Evolutionary conservation across 352 stramenopile genomes (phyloP), one percentile per base, ranked within the genome.

Genomic region (Pythium guiyangense): DNA sequence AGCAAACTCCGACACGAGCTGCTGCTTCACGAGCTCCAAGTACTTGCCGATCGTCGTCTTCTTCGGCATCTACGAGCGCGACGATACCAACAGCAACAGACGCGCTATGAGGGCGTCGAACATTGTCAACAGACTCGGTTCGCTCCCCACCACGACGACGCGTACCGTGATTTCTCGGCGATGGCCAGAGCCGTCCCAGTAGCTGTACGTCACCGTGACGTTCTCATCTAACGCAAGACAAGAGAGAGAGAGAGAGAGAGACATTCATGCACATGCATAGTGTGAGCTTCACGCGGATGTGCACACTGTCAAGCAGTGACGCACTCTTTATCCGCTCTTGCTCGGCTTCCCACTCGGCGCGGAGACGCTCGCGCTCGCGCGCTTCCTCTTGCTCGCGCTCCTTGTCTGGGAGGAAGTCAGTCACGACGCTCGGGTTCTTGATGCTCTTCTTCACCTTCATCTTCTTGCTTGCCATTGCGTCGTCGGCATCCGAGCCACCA

Each of bases 161-260:
- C 60, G 61, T 26, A 98, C 88, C 27, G 73, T 88, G 26, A 98
- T 90, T 48, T 90, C 84, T 42, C 94, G 77, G 46, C 96, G 80
- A 87, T 99, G 96, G 1, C 96, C 97, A 17, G 86, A 97, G 22
- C 97, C 97, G 67, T 99, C 96, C 96, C 96, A 99, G 70, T 99
- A 99, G 43, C 86, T 98, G 79, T 99, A 99, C 8, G 93, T 98
- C 43, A 99, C 96, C 52, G 96, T 74, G 27, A 99, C 79, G 49
- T 87, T 67, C 64, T 99, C 86, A 57, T 86, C 84, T 93, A n/a
- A n/a, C n/a, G n/a, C n/a, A n/a, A 49, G 10, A 3, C 10, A 34
- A 52, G 6, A 31, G 8, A 8, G n/a, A n/a, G n/a, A n/a, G n/a
- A n/a, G n/a, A n/a, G n/a, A n/a, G n/a, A 34, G n/a, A 51, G 20